Evolutionary conservation across 208 protist genomes (phyloP).

Genomic region (Trypanosomatidae sp.): DNA sequence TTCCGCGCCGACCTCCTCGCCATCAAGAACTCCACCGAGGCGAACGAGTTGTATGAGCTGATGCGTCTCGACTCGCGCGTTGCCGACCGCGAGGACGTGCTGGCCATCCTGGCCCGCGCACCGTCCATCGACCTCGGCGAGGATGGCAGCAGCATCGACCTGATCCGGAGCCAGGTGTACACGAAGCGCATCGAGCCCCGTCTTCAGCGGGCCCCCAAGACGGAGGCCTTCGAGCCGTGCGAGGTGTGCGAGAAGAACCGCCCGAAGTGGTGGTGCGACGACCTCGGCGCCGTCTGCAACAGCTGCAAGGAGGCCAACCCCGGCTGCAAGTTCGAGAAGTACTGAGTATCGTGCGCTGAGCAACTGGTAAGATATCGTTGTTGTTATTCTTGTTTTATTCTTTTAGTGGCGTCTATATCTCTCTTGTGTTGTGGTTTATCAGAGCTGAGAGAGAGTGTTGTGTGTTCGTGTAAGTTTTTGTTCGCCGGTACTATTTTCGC

Average conservation of each 20-base stretch:
- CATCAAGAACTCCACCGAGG: conserved; percentile 48
- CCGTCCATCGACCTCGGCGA: conserved; percentile 68
- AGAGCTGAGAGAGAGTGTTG: too few relatives aligned
- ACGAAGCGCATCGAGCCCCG: conserved; percentile 66
- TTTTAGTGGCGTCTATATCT: too few relatives aligned
- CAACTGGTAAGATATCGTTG: too few relatives aligned
- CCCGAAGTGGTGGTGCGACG: conserved; percentile 77
- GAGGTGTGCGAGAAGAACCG: conserved; percentile 64
- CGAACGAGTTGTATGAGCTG: conserved; percentile 83
- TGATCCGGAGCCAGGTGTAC: conserved; percentile 73
- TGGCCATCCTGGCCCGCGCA: conserved; percentile 68
- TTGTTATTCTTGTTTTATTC: too few relatives aligned
- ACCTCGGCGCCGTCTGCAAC: conserved; percentile 69
- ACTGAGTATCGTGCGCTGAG: conserved; percentile 32
- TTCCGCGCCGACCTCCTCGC: conserved; percentile 68
- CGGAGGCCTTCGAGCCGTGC: conserved; percentile 84
- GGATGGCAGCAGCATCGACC: conserved; percentile 47
- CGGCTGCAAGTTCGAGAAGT: conserved; percentile 50
- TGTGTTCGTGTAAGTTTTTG: too few relatives aligned
- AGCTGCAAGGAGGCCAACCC: conserved; percentile 56
- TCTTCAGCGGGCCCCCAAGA: conserved; percentile 73
- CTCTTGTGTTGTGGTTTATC: too few relatives aligned
- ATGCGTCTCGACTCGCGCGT: conserved; percentile 80
- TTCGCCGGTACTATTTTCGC: too few relatives aligned
- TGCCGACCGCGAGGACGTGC: conserved; percentile 52